Base-by-base conservation (phyloP, 2,329 filamentous ascomycete species). In the Sporothrix euskadiensis region DNA sequence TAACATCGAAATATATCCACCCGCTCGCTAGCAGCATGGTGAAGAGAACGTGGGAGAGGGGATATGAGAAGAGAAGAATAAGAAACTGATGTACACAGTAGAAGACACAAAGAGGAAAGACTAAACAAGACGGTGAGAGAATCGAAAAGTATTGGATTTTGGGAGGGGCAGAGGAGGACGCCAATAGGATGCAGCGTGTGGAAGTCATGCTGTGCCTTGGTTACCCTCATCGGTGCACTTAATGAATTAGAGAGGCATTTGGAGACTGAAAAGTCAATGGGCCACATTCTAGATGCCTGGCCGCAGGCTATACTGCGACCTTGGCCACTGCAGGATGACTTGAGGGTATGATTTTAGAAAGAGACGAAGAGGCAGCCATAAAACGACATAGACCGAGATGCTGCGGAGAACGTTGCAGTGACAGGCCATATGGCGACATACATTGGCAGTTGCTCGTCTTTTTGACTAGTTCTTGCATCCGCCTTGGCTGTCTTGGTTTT, bases 361-460 rank as follows among this genome's bases (percentile, higher is more conserved):
- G 35, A 44, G 19, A 14, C 59, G 39, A 44, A 47, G 61, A 41
- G 6, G 8, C 22, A 4, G n/a, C 39, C 39, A 47, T 22, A 47
- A 7, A n/a, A 19, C 26, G 35, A 30, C 39, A 10, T n/a, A 7
- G 16, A 30, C 5, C 56, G 30, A 59, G 19, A 44, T 14, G n/a
- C 61, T 47, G 66, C 47, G 22, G 47, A 69, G 30, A 69, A 52
- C 19, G 44, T 35, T 52, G n/a, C 26, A 63, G 16, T 14, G 47
- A 47, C 39, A 32, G 52, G 26, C 44, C 26, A 39, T 16, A 70
- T 57, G 52, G 52, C 52, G 49, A 59, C 68, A 59, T 70, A 57
- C 49, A 70, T 70, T 59, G 68, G 68, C 49, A 26, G 49, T 41
- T 69, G 68, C 49, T 69, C 68, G 68, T 57, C 47, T 57, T 56